Conservation (phyloP, 305 asterid species). For the Salvia sclarea region DNA sequence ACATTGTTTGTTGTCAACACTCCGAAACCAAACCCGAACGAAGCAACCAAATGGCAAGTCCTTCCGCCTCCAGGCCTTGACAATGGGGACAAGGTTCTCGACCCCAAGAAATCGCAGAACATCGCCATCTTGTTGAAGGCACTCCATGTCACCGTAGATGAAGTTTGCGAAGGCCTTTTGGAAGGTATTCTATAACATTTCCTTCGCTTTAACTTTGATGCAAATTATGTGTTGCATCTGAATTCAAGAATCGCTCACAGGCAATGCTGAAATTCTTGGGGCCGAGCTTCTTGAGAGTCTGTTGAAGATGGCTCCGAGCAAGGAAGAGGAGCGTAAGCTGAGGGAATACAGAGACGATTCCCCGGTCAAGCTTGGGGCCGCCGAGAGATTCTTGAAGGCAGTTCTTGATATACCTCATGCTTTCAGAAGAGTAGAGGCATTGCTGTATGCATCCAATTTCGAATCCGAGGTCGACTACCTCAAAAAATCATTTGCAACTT, state of each 20-base stretch:
- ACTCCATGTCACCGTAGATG: slow-evolving; percentile 85
- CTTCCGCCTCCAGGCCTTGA: slow-evolving; percentile 67
- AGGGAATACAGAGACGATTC: slow-evolving; percentile 75
- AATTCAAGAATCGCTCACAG: slow-evolving; percentile 39
- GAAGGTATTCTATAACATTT: slow-evolving; percentile 59
- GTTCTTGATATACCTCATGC: slow-evolving; percentile 83
- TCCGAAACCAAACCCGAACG: slow-evolving; percentile 58
- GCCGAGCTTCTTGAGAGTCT: slow-evolving; percentile 86
- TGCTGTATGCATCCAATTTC: slow-evolving; percentile 78
- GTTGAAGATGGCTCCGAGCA: slow-evolving; percentile 87
- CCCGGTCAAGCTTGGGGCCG: slow-evolving; percentile 71
- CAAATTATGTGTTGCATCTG: neutral
- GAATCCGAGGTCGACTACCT: slow-evolving; percentile 90
- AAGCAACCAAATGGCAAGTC: slow-evolving; percentile 52
- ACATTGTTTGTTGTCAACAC: slow-evolving; percentile 73
- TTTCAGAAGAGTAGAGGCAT: slow-evolving; percentile 78
- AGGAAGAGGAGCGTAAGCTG: slow-evolving; percentile 88
- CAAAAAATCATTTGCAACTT: slow-evolving; percentile 71
- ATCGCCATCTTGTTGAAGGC: slow-evolving; percentile 88
- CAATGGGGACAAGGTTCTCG: slow-evolving; percentile 63
- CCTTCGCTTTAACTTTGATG: slow-evolving; percentile 21
- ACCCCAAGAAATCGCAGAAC: slow-evolving; percentile 91
- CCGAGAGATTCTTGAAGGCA: slow-evolving; percentile 81
- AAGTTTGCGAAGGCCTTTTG: slow-evolving; percentile 88
- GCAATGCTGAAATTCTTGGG: slow-evolving; percentile 77